Base-by-base conservation (phyloP, 2,329 filamentous ascomycete species). In the Pezicula carpinea region DNA sequence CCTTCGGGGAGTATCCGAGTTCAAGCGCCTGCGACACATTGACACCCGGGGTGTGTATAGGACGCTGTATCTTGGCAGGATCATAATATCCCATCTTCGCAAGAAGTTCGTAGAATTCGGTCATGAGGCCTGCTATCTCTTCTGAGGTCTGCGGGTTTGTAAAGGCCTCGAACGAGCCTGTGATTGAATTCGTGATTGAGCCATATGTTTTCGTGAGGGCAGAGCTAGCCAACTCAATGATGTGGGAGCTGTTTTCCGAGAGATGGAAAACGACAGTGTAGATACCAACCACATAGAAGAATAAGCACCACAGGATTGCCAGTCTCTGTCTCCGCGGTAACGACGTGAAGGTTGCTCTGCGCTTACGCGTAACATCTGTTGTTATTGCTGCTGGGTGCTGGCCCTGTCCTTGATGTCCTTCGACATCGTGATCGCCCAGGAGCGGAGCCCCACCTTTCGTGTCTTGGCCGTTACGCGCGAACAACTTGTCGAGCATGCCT, bases 1-100 rank as follows among this genome's bases (percentile, higher is more conserved):
- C 51, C 18, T 32, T 29, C 4, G 36, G 10, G 18, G 49, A 49
- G 17, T 45, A 48, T 15, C 33, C 38, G 3, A 56, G 29, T 18
- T 50, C 26, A 6, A n/a, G 23, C 6, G 53, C 51, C 4, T 43
- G 34, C 31, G 43, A 45, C 13, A 22, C 22, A 41, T 53, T 48
- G 21, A 52, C 49, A 13, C 18, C 19, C 4, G 43, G 39, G 5
- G 31, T 47, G 42, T 56, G 43, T 18, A 48, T 45, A 5, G 49
- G 32, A 13, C 29, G 38, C n/a, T 22, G 15, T 17, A 56, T 47
- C 1, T 33, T 32, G 5, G 22, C 19, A 4, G 34, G 8, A 14
- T 50, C 36, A 39, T 47, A 49, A 33, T 53, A 56, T 33, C 46
- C 48, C 51, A 56, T 54, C 31, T 49, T 36, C 32, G 45, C 43